Base-by-base conservation (phyloP, 805 yeast species). In the Starmerella bombicola region DNA sequence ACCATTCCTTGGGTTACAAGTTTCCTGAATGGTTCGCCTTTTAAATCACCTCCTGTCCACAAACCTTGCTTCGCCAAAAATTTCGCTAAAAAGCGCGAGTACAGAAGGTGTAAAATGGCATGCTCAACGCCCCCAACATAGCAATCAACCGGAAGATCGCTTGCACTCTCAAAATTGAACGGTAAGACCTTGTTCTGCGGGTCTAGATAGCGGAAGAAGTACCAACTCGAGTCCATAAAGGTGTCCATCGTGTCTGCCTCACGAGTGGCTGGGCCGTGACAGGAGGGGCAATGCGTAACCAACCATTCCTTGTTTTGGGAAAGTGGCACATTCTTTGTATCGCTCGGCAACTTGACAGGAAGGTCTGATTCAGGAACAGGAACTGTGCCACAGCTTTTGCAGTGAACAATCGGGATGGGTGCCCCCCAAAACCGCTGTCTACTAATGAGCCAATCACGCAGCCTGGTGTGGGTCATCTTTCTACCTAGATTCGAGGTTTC, bases 241-340 rank as follows among this genome's bases (percentile, higher is more conserved):
- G 98, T 91, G 56, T 91, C 98, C 98, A 91, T 88, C 0, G 98
- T 91, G 55, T 91, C 98, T 0, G 97, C 83, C 49, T 91, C 98
- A 53, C 98, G 70, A 42, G 71, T 74, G 0, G 95, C 93, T 16
- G 66, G 61, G 1, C 66, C 64, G 6, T 58, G 52, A 63, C 98
- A 91, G 0, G 71, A 68, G 5, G 98, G 98, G 58, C 98, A 91
- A 23, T 64, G 58, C 1, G 80, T 73, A 45, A 81, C 67, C 7
- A 76, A 76, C 66, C 84, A 88, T 16, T 75, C 79, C 0, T 70
- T 70, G 38, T 78, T 64, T 18, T 72, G 68, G 2, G 76, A 74
- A 33, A 88, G 64, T 7, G 96, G 94, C 34, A 80, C 79, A 0
- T 75, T 75, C 12, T 42, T 40, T 25, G 39, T 30, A 29, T 55